Evolutionary conservation across 2,329 filamentous ascomycete genomes (phyloP), one percentile per base, ranked within the genome.

Genomic region (Hirsutella thompsonii): DNA sequence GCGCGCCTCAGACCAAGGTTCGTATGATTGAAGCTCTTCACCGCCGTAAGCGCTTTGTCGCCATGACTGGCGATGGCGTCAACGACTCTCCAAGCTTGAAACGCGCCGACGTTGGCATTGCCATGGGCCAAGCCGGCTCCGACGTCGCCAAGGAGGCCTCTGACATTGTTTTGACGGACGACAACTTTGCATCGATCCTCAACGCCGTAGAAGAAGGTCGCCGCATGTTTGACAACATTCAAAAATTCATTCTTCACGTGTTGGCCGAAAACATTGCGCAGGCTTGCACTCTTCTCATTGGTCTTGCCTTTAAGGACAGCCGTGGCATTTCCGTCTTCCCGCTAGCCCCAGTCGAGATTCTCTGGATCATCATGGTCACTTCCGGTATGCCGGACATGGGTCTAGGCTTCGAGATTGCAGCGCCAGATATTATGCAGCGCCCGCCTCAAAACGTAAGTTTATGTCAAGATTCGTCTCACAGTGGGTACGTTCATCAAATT

Each of bases 331-430:
- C 81, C 0, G 79, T 85, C 5, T 86, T 85, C 53, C 81, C 81
- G 0, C 67, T 86, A 13, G 68, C 79, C 0, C 81, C 81, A 0
- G 77, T 86, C n/a, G 75, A 86, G 49, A 83, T 86, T 46, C 67
- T 86, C 34, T 86, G 81, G 81, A 79, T 87, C 46, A 86, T 85
- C 52, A 85, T 86, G 81, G 71, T 86, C 42, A 86, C 82, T 1
- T 83, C 79, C 26, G 77, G 76, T 38, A 69, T 85, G 52, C 81
- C 81, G 3, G 82, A 84, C 46, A 84, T 86, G 78, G 82, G 81
- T 44, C 68, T 86, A 3, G 81, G 81, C 2, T 79, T 84, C 59
- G 81, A 86, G 58, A 63, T 72, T 41, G 80, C 81, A 0, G 74
- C 76, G 0, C 73, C 79, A 0, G 80, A 85, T 54, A 77, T 86